Conservation (phyloP, 2,329 filamentous ascomycete genomes). For the Xylariaceae sp. region DNA sequence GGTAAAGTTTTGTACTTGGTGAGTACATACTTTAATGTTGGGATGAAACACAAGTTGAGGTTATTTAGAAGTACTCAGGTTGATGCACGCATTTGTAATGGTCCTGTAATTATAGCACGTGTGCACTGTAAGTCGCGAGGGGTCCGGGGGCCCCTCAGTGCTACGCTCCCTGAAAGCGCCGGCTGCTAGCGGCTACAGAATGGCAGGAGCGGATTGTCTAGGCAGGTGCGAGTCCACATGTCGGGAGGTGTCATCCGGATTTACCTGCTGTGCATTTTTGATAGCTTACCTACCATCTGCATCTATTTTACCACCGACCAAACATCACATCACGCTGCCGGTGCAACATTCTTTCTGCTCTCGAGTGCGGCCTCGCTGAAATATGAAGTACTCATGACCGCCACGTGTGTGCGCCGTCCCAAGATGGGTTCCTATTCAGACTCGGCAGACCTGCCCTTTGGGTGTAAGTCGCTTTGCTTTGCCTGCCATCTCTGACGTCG, state of each 20-base stretch:
- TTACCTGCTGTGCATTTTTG: not conserved
- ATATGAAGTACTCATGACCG: slow-evolving; percentile 49
- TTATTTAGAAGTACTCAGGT: not conserved
- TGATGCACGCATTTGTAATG: not conserved
- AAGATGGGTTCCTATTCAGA: slow-evolving; percentile 57
- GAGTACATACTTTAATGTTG: not conserved
- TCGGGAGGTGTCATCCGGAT: not conserved
- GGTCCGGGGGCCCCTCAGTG: not conserved
- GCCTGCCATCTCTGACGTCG: not conserved
- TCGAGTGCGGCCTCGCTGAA: slow-evolving; percentile 7
- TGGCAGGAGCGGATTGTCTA: not conserved
- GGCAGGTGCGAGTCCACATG: not conserved
- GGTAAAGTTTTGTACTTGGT: not conserved
- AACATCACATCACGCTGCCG: not conserved
- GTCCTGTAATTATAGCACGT: not conserved
- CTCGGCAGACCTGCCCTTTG: slow-evolving; percentile 57
- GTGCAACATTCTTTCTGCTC: not conserved
- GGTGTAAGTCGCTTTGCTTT: slow-evolving; percentile 49
- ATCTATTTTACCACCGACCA: not conserved
- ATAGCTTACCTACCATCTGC: not conserved
- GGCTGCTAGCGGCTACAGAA: not conserved
- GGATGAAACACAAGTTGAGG: no score
- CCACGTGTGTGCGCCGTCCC: slow-evolving; percentile 43
- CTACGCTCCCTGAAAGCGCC: not conserved
- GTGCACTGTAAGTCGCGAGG: not conserved